Base-by-base conservation (phyloP, 2,329 filamentous ascomycete genomes). In the Aspergillus puulaauensis region DNA sequence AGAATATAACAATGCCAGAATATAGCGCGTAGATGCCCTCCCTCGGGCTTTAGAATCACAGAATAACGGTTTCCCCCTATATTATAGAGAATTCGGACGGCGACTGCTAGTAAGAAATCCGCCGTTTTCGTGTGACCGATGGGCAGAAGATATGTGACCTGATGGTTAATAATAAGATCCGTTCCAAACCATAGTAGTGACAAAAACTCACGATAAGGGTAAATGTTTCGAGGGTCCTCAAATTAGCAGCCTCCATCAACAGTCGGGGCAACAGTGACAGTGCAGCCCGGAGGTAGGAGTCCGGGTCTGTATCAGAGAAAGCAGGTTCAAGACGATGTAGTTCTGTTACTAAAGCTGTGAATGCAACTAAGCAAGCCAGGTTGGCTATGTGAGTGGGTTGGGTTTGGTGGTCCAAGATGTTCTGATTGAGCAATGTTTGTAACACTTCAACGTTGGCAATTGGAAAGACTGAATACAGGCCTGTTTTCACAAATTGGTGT, bases 401-500 rank as follows among this genome's bases (percentile, higher is more conserved):
- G 7, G 11, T 17, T 23, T 37, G 12, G 9, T 9, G 14, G n/a
- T 53, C 4, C 57, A 57, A 24, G 56, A 57, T 14, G 46, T 54
- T 6, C 47, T 56, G 23, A 7, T 62, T 31, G 7, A 60, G 59
- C 17, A 53, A 37, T 21, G 23, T 56, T 4, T 60, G 56, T 15
- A 66, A 43, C 3, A 61, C 48, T 52, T 59, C 43, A 9, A 54
- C 47, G 21, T 69, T 62, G 14, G 59, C 62, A 41, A 68, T 54
- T 0, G 66, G 67, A 21, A 68, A 68, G 15, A 69, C 57, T 2
- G 66, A 66, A 48, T 69, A 69, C 6, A 69, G 58, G 5, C 62
- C 59, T 37, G 59, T 62, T 19, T 23, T 61, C 2, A 54, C 40
- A 33, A 56, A 69, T 43, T 69, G 61, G 6, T 67, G 48, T 11